A percentile compares a stretch with the other conserved stretches of the same genome.
These are phyloP conservation scores for Pythium dissotocum DNA, from an alignment of 352 stramenopile species.

Conservation along the genomic window DNA sequence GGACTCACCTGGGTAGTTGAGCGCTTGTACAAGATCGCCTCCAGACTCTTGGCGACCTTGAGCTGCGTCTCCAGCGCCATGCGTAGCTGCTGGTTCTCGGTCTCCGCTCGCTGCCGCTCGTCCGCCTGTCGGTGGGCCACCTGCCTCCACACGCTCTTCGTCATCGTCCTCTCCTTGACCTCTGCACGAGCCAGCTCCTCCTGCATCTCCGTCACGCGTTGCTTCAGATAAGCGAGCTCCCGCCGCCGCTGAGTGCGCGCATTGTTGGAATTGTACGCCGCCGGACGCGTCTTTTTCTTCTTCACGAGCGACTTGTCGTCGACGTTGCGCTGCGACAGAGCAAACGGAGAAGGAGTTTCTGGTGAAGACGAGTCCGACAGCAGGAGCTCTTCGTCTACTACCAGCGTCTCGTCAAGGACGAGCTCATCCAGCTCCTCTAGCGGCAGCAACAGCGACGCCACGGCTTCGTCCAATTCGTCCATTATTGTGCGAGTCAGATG, in stretches of 20 bases:
- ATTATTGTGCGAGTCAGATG: background rate
- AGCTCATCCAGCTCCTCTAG: no score
- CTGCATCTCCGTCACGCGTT: slow-evolving; percentile 20
- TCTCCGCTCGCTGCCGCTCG: slow-evolving; percentile 28
- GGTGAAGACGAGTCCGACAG: background rate
- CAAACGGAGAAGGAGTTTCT: no score
- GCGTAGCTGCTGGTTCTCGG: slow-evolving; percentile 49
- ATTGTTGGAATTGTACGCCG: slow-evolving; percentile 28
- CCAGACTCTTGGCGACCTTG: slow-evolving; percentile 42
- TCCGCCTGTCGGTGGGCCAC: slow-evolving; percentile 18
- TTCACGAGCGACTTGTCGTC: no score
- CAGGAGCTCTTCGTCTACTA: background rate
- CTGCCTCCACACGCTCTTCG: slow-evolving; percentile 20
- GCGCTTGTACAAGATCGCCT: slow-evolving; percentile 37
- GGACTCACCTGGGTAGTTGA: slow-evolving; percentile 31
- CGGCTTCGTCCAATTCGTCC: no score
- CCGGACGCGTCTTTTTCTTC: slow-evolving; percentile 13
- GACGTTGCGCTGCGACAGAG: no score
- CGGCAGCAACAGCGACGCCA: no score
- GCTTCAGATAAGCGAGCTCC: slow-evolving; percentile 24
- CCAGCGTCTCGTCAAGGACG: background rate
- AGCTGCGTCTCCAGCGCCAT: slow-evolving; percentile 45
- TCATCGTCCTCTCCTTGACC: no score
- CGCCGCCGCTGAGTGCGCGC: slow-evolving; percentile 22
- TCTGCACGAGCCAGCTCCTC: slow-evolving; percentile 15